A percentile compares a stretch with the other conserved stretches of the same genome.
These are phyloP conservation scores for Suillus sp. DNA, from an alignment of 768 basidiomycete species.

Conservation along the genomic window DNA sequence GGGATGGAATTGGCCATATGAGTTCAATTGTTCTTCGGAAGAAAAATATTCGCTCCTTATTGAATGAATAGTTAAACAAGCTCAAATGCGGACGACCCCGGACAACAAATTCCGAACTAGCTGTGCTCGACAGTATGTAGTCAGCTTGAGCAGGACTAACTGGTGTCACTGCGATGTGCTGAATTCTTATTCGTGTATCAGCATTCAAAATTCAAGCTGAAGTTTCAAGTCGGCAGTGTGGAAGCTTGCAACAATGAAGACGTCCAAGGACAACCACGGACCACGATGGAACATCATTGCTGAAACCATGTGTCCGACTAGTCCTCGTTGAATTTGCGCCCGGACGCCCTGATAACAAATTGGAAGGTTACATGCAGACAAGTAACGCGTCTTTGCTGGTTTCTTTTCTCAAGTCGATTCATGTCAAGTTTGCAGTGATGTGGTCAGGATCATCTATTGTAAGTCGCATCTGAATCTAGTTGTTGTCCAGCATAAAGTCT, in stretches of 20 bases:
- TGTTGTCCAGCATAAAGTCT: not conserved
- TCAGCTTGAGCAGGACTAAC: too few relatives aligned
- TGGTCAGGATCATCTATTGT: not conserved
- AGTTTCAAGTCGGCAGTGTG: not conserved
- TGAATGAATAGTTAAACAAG: too few relatives aligned
- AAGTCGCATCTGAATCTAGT: not conserved
- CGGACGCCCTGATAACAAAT: not conserved
- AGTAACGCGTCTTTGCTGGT: not conserved
- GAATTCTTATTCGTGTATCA: too few relatives aligned
- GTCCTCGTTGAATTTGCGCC: not conserved
- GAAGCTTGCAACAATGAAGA: not conserved
- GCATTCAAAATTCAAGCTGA: too few relatives aligned
- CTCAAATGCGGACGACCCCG: too few relatives aligned
- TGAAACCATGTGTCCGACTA: not conserved
- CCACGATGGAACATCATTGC: conserved; percentile 1
- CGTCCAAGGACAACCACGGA: too few relatives aligned
- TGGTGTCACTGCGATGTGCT: not conserved
- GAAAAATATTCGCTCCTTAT: not conserved
- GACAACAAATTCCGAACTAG: too few relatives aligned
- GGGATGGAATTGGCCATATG: not conserved
- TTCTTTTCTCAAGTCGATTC: not conserved
- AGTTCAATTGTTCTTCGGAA: not conserved
- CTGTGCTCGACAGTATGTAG: too few relatives aligned
- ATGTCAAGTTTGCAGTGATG: not conserved
- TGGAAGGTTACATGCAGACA: not conserved